Conservation (phyloP, 257 asterid genomes). For the Petrea volubilis region DNA sequence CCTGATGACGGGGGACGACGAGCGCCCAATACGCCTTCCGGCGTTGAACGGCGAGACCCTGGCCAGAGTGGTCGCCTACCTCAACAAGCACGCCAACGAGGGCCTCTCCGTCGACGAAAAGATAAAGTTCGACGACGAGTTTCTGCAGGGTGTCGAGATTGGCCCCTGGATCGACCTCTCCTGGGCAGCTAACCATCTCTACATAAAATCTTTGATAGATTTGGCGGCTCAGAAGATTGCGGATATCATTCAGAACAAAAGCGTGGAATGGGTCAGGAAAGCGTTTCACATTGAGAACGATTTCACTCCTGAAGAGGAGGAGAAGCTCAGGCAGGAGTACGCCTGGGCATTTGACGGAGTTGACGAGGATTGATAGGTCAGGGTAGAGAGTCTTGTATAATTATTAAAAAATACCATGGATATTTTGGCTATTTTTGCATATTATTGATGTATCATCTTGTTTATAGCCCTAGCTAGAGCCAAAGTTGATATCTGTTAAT, state of each 20-base stretch:
- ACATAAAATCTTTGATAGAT: background rate
- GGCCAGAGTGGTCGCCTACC: background rate
- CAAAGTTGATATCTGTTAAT: too few species aligned
- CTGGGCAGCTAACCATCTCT: background rate
- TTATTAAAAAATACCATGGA: too few species aligned
- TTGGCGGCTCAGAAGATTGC: background rate
- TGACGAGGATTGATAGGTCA: background rate
- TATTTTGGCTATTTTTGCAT: too few species aligned
- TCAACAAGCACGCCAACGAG: background rate
- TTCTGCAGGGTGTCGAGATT: background rate
- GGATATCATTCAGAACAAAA: background rate
- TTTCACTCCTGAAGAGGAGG: slow-evolving; percentile 22
- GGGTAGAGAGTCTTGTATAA: too few species aligned
- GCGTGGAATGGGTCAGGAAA: background rate
- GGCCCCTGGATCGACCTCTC: background rate
- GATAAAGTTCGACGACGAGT: background rate
- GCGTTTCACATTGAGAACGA: slow-evolving; percentile 7
- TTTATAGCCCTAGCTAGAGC: too few species aligned
- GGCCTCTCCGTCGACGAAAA: background rate
- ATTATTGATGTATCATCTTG: too few species aligned
- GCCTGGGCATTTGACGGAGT: slow-evolving; percentile 19
- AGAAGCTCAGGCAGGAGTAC: background rate
- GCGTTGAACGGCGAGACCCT: background rate
- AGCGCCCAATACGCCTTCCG: background rate
- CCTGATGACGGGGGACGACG: background rate